These are phyloP conservation scores for Przewalskia tangutica DNA, from an alignment of 257 asterid genomes.

Conservation along the genomic window DNA sequence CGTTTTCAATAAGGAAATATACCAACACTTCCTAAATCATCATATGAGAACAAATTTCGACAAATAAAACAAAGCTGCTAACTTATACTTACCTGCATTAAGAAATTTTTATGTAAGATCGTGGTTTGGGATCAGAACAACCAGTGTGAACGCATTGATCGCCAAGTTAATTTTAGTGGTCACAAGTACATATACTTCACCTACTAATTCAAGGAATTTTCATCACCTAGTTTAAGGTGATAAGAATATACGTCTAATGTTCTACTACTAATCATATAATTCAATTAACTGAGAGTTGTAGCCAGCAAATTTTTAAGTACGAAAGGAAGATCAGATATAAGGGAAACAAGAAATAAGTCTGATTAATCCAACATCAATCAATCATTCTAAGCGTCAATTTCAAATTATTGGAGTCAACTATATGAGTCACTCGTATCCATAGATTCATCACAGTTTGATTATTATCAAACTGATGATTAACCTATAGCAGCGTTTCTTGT, in stretches of 20 bases:
- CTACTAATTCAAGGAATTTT: not conserved
- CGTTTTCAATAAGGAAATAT: not conserved
- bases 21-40: not conserved
- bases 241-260: not conserved
- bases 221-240: not conserved
- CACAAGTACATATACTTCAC: not conserved
- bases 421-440: not conserved
- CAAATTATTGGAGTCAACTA: not conserved
- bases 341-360: not conserved
- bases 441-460: not conserved
- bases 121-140: not conserved
- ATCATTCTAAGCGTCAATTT: not conserved
- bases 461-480: not conserved
- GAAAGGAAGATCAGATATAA: not conserved
- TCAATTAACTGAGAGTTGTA: not conserved
- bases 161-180: not conserved
- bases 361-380: not conserved
- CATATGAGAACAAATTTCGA: not conserved
- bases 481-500: not conserved
- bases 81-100: not conserved
- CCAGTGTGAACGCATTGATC: not conserved
- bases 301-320: not conserved
- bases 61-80: not conserved
- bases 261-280: not conserved
- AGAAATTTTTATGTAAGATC: not conserved